phyloP scores from a whole-genome alignment of 2,329 filamentous ascomycete genomes.

The Diaporthe sp. region DNA sequence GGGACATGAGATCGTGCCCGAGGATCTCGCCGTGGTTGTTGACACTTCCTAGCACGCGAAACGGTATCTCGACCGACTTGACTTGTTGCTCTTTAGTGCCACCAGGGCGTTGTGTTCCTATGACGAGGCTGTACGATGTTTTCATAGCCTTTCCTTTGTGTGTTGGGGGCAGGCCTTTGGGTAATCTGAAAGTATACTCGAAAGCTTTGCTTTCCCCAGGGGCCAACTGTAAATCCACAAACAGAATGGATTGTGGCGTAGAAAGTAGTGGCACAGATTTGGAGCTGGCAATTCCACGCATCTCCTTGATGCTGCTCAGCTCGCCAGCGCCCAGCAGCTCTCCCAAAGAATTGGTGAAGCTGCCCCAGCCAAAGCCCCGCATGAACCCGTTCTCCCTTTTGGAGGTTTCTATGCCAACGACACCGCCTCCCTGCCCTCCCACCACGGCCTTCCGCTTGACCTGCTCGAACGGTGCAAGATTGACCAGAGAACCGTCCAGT shows the following conservation, averaged over 20 bases:
- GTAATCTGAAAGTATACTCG: conserved; percentile 88
- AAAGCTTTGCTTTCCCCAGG: conserved; percentile 92
- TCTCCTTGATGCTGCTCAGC: conserved; percentile 94
- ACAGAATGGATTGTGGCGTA: conserved; percentile 94
- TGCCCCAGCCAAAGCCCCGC: conserved; percentile 88
- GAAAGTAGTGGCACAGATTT: conserved; percentile 92
- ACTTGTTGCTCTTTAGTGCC: conserved; percentile 85
- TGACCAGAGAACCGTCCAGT: conserved; percentile 90
- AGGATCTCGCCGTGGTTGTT: conserved; percentile 90
- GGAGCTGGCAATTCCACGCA: conserved; percentile 88
- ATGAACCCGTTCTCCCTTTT: conserved; percentile 86
- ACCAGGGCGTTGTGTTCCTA: conserved; percentile 90
- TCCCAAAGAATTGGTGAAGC: conserved; percentile 87
- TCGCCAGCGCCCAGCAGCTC: conserved; percentile 89
- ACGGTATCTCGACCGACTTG: conserved; percentile 91
- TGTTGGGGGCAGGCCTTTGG: conserved; percentile 89
- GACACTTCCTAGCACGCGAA: conserved; percentile 93
- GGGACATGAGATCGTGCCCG: conserved; percentile 93
- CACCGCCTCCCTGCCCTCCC: conserved; percentile 87
- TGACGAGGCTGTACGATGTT: conserved; percentile 89
- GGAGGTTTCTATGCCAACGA: conserved; percentile 81
- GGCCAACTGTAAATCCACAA: conserved; percentile 89
- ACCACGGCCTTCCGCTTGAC: conserved; percentile 95
- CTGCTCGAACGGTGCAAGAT: conserved; percentile 91
- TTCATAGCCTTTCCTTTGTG: conserved; percentile 95